A percentile compares a stretch with the other conserved stretches of the same genome.
Evolutionary conservation across 441 rosid species (phyloP).

Genomic region (Kokia cookei): DNA sequence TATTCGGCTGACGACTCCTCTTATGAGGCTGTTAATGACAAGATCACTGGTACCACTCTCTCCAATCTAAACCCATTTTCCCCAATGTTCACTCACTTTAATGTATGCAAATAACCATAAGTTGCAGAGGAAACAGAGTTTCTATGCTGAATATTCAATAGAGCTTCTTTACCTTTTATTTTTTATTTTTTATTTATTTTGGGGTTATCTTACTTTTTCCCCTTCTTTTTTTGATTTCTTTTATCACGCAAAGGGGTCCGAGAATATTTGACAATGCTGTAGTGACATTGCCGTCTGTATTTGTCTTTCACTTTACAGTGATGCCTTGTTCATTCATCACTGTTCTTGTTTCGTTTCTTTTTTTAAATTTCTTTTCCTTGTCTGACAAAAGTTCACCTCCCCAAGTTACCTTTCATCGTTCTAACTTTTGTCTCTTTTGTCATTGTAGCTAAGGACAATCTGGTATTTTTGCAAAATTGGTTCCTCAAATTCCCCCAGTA

Average conservation of each 20-base stretch:
- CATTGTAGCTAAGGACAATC: conserved; percentile 79
- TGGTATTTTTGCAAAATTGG: conserved; percentile 90
- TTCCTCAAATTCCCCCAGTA: conserved; percentile 84
- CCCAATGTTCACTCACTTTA: not conserved
- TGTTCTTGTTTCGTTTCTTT: conserved; percentile 20
- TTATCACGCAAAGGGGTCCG: conserved; percentile 9
- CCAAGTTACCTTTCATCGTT: conserved; percentile 11
- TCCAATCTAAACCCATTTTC: not conserved
- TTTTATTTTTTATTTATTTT: not conserved
- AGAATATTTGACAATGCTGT: conserved; percentile 24
- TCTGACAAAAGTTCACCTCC: conserved; percentile 34
- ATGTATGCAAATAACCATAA: not conserved
- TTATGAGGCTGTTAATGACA: conserved; percentile 67
- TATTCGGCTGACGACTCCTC: conserved; percentile 65
- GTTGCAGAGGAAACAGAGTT: conserved; percentile 20
- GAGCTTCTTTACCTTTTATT: conserved; percentile 19
- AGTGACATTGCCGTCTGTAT: conserved; percentile 5
- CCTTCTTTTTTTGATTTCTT: not conserved
- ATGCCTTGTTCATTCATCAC: conserved; percentile 20
- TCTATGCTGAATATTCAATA: conserved; percentile 31
- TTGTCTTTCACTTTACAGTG: conserved; percentile 25
- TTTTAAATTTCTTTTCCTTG: conserved; percentile 22
- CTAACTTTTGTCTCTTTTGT: conserved; percentile 22
- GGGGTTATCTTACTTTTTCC: not conserved
- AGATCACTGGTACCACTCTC: conserved; percentile 55